Evolutionary conservation across 345 rosid species (phyloP), one percentile per base, ranked within the genome.

Genomic region (Noccaea caerulescens): DNA sequence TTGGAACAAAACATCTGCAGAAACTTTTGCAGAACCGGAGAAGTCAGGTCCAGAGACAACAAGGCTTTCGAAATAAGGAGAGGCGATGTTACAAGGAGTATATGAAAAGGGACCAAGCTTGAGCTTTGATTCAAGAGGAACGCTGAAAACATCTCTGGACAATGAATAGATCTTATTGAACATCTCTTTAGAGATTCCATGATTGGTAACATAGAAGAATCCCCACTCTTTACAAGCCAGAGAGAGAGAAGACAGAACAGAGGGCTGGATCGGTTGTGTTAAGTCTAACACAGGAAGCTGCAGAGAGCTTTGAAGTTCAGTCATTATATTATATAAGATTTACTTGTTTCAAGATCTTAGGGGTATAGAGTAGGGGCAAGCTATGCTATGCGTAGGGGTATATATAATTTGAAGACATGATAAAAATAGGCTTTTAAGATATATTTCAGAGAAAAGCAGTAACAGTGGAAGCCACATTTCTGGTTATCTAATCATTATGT

Each of bases 1-100:
- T 30, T 70, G 68, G 25, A 84, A 80, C 59, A 91, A 79, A 59
- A 73, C 80, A 70, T 75, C 81, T 12, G 81, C 82, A 43, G 85
- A 87, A 71, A 76, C 77, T 84, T 79, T 80, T 0, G 89, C 84
- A 9, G 90, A 89, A 34, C 68, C 33, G 30, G 80, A 78, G 82
- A 87, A 91, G 69, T 87, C 88, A 0, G 96, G 92, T 54, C 96
- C 90, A 6, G 84, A 77, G 12, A 91, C 86, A 23, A 78, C 66
- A 6, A 91, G 76, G 76, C 97, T 86, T 63, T 88, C 93, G 43
- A 89, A 91, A 68, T 81, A 91, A 13, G 96, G 96, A 36, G 92
- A 91, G 27, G 96, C 97, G 38, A 91, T 87, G 80, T 84, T 81
- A 41, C 67, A 86, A 50, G 96, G 92, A 53, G 93, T 84, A 73